phyloP scores from a whole-genome alignment of 225 moss, liverwort and hornwort genomes.

The Polytrichum commune region DNA sequence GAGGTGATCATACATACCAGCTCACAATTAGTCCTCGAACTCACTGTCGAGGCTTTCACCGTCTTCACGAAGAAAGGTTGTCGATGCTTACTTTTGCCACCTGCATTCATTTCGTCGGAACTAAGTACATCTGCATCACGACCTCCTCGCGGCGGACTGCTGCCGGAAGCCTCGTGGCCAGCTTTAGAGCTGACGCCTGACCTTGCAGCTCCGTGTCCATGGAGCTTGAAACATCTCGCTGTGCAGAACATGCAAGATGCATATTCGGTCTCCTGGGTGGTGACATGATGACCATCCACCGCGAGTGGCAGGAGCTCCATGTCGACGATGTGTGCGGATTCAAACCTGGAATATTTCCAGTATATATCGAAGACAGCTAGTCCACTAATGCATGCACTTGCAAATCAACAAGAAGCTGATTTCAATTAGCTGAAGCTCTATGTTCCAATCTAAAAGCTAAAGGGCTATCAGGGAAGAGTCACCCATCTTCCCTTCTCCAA shows the following conservation, averaged over 20 bases:
- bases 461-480: no score
- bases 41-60: slow-evolving; percentile 26
- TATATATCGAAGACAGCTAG: no score
- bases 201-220: slow-evolving; percentile 1
- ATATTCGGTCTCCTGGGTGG: slow-evolving; percentile 11
- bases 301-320: no score
- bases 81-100: slow-evolving; percentile 17
- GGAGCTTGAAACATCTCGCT: slow-evolving; percentile 27
- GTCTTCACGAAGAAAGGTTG: slow-evolving; percentile 31
- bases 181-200: background rate
- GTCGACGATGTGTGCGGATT: no score
- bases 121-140: background rate
- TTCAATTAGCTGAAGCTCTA: no score
- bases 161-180: background rate
- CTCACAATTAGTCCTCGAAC: slow-evolving; percentile 22
- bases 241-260: slow-evolving; percentile 30
- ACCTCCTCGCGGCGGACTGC: background rate
- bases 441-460: no score
- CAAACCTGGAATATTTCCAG: no score
- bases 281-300: background rate
- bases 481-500: no score
- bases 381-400: no score
- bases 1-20: slow-evolving; percentile 12
- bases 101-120: background rate
- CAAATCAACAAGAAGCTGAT: no score